These are phyloP conservation scores for Lasiodiplodia sp. DNA, from an alignment of 2,329 filamentous ascomycete genomes.

Conservation along the genomic window DNA sequence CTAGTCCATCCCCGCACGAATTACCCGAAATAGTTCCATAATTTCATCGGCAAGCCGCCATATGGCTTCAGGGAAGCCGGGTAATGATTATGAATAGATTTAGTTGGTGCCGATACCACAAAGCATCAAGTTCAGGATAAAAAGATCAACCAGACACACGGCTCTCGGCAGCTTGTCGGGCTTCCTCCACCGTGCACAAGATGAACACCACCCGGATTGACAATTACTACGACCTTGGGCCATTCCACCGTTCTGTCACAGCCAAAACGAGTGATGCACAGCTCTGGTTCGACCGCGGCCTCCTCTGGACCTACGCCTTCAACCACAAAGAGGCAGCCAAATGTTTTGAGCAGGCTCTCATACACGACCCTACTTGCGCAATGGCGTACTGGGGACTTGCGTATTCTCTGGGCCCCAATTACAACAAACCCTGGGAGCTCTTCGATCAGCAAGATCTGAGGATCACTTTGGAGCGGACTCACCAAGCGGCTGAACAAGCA, in stretches of 20 bases:
- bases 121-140: too few species aligned
- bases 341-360: conserved; percentile 69
- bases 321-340: conserved; percentile 74
- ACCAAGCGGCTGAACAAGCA: conserved; percentile 56
- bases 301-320: conserved; percentile 77
- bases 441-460: conserved; percentile 70
- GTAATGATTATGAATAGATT: too few species aligned
- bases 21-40: too few species aligned
- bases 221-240: conserved; percentile 64
- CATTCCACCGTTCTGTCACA: conserved; percentile 62
- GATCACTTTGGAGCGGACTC: conserved; percentile 58
- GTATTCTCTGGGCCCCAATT: conserved; percentile 77
- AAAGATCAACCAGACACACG: too few species aligned
- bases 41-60: too few species aligned
- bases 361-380: conserved; percentile 61
- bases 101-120: too few species aligned
- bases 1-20: too few species aligned
- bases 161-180: too few species aligned
- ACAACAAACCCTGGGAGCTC: conserved; percentile 79
- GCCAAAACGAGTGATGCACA: conserved; percentile 62
- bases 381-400: conserved; percentile 76
- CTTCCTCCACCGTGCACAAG: too few species aligned
- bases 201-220: not conserved
- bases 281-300: conserved; percentile 73
- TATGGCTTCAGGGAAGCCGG: too few species aligned